Conservation (phyloP, 495 filamentous ascomycete species). For the Lasiosphaeriaceae sp. region DNA sequence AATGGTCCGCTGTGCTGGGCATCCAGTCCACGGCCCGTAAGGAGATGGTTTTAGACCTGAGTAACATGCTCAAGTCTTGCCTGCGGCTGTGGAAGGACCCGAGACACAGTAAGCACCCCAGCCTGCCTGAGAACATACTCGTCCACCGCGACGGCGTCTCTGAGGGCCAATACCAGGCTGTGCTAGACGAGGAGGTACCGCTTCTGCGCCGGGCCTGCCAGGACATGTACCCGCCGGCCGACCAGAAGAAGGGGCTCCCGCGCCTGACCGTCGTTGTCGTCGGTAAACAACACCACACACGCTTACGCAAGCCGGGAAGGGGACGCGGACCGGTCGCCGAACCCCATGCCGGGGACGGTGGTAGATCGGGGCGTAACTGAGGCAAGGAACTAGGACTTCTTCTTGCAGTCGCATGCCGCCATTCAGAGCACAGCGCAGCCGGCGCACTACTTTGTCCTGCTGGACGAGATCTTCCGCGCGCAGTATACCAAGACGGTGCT, state of each 20-base stretch:
- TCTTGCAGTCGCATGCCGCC: slow-evolving; percentile 69
- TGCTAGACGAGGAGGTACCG: slow-evolving; percentile 47
- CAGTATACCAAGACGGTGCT: slow-evolving; percentile 2
- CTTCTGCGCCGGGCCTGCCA: slow-evolving; percentile 6
- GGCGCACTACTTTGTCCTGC: slow-evolving; percentile 67
- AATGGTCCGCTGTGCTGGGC: neutral
- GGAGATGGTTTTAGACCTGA: neutral
- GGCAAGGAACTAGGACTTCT: slow-evolving; percentile 70
- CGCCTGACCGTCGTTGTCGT: slow-evolving; percentile 57
- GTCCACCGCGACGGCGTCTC: slow-evolving; percentile 86
- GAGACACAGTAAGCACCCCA: slow-evolving; percentile 33
- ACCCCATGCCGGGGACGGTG: slow-evolving; percentile 70
- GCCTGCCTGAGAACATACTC: slow-evolving; percentile 62
- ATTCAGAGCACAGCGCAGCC: slow-evolving; percentile 78
- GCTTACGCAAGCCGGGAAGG: slow-evolving; percentile 51
- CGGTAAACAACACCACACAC: slow-evolving; percentile 81
- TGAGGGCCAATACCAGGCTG: slow-evolving; percentile 66
- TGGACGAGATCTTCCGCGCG: slow-evolving; percentile 61
- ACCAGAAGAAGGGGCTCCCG: slow-evolving; percentile 23
- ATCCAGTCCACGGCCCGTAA: neutral
- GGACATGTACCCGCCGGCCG: neutral
- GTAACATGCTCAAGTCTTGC: neutral
- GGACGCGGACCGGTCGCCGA: slow-evolving; percentile 12
- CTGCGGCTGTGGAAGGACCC: slow-evolving; percentile 46
- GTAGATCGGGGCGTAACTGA: slow-evolving; percentile 78